A percentile compares a stretch with the other conserved stretches of the same genome.
phyloP scores from a whole-genome alignment of 768 basidiomycete genomes.

The Phlebiopsis gigantea region DNA sequence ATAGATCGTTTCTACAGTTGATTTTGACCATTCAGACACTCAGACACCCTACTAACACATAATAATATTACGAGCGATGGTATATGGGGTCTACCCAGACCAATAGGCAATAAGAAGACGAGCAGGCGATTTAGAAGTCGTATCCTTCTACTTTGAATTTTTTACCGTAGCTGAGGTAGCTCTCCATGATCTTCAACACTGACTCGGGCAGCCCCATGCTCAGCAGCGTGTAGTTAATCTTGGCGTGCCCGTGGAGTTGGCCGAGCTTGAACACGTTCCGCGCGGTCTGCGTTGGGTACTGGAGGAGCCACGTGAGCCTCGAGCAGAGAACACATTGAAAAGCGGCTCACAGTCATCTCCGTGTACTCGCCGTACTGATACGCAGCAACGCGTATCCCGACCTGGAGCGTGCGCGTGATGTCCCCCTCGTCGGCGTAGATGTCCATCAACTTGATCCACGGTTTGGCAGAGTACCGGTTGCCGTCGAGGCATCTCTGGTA shows the following conservation, averaged over 20 bases:
- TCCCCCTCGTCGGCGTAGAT: conserved; percentile 97
- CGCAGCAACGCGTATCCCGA: conserved; percentile 86
- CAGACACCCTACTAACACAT: neutral
- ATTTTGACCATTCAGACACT: no score
- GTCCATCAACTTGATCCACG: conserved; percentile 91
- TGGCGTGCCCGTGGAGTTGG: conserved; percentile 87
- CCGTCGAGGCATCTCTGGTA: conserved; percentile 92
- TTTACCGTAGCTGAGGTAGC: conserved; percentile 83
- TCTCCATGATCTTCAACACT: conserved; percentile 90
- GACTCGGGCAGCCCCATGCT: conserved; percentile 93
- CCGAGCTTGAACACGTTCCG: conserved; percentile 91
- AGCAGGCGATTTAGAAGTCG: conserved; percentile 49
- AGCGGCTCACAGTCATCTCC: conserved; percentile 71
- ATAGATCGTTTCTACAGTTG: no score
- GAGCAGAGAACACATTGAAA: neutral
- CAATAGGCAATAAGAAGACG: neutral
- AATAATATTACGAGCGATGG: conserved; percentile 6
- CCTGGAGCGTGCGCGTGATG: conserved; percentile 84
- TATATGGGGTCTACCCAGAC: conserved; percentile 3
- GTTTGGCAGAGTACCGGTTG: conserved; percentile 82
- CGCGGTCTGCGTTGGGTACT: conserved; percentile 91
- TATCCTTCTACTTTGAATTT: conserved; percentile 84
- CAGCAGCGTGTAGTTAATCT: conserved; percentile 87
- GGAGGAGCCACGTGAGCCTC: conserved; percentile 3
- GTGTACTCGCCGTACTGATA: conserved; percentile 90